Evolutionary conservation across 768 basidiomycete genomes (phyloP), one percentile per base, ranked within the genome.

Genomic region (Termitomyces titanicus): DNA sequence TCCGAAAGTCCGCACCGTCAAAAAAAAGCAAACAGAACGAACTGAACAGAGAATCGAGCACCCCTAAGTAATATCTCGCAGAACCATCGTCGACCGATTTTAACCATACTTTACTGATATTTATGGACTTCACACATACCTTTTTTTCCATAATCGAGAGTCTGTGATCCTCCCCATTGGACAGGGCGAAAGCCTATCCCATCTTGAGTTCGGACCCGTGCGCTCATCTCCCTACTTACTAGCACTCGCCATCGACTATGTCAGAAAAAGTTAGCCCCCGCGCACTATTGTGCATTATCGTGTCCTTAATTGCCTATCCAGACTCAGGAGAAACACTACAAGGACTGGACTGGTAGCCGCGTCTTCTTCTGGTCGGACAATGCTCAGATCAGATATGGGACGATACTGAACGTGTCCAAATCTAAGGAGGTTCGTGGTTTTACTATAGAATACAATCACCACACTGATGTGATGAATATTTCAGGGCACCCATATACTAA

Each of bases 361-460:
- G 65, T 68, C 48, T 64, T 63, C 58, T 65, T 62, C 55, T 68
- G 65, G 65, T 54, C 62, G 24, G 55, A 61, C 18, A 51, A 58
- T 60, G 53, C 60, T 43, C 58, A 56, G 35, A 55, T 63, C 27
- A 56, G 58, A 37, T 68, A 68, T 54, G 67, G 67, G 18, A 65
- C 61, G 2, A 64, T 68, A 2, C 33, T 64, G 25, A 58, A 58
- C 42, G 34, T 56, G 33, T 57, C 50, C 22, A 54, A 55, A 22
- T 53, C 56, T 38, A 46, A 50, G n/a, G 64, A 66, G 51, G 65
- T 66, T 34, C 33, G 61, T 55, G 37, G 33, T 34, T 40, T 52
- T 22, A 34, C n/a, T 33, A 33, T 13, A 7, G 29, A 12, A 51
- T 51, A 45, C 11, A 7, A 37, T 35, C 11, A 10, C 10, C 6